A percentile compares a stretch with the other conserved stretches of the same genome.
These are phyloP conservation scores for Magnusiomyces magnusii DNA, from an alignment of 1,139 yeast species.

Conservation along the genomic window DNA sequence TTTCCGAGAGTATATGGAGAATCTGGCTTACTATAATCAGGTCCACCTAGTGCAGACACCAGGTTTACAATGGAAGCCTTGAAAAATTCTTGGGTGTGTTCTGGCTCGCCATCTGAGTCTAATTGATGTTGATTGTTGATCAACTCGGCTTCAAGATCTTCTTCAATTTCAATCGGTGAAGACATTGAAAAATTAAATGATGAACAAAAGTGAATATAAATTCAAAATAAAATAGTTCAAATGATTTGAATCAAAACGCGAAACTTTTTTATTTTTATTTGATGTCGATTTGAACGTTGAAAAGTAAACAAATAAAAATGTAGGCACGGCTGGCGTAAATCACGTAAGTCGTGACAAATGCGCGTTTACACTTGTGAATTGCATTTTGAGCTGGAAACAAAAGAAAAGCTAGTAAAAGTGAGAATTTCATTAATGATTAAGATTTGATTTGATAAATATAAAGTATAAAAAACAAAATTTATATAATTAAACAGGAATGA, in stretches of 20 bases:
- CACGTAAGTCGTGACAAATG: not conserved
- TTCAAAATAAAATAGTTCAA: too few relatives aligned
- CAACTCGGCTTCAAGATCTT: not conserved
- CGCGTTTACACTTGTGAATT: not conserved
- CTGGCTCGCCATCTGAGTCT: not conserved
- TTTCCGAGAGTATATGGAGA: slow-evolving; percentile 75
- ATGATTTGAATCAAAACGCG: too few relatives aligned
- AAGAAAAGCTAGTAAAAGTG: too few relatives aligned
- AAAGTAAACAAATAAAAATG: not conserved
- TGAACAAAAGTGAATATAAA: too few relatives aligned
- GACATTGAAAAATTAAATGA: not conserved
- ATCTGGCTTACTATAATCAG: slow-evolving; percentile 48
- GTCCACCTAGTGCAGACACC: slow-evolving; percentile 77
- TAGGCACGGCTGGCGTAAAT: not conserved
- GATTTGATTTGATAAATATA: too few relatives aligned
- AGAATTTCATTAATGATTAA: too few relatives aligned
- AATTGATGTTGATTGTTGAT: not conserved
- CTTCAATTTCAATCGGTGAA: not conserved
- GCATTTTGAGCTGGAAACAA: too few relatives aligned
- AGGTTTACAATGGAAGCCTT: slow-evolving; percentile 35
- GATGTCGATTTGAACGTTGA: not conserved
- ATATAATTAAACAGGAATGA: slow-evolving; percentile 1
- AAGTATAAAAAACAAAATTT: too few relatives aligned
- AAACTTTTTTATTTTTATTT: too few relatives aligned
- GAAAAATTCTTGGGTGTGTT: not conserved